Evolutionary conservation across 345 rosid genomes (phyloP), one percentile per base, ranked within the genome.

Genomic region (Anastatica hierochuntica): DNA sequence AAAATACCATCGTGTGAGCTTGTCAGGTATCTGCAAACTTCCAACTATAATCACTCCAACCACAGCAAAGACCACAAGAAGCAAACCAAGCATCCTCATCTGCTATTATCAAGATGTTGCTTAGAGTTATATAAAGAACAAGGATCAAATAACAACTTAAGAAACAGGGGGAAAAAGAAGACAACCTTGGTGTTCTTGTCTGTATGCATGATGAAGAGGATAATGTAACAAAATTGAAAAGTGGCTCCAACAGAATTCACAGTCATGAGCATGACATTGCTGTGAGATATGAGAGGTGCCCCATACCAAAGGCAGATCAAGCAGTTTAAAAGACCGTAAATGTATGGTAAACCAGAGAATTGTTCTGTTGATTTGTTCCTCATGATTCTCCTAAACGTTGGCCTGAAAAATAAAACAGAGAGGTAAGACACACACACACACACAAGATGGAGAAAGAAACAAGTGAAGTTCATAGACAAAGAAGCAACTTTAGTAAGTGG

Each of bases 241-340:
- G n/a, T n/a, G n/a, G n/a, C n/a, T n/a, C n/a, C n/a, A n/a, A n/a
- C n/a, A n/a, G n/a, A n/a, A n/a, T n/a, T n/a, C n/a, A n/a, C n/a
- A n/a, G n/a, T n/a, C n/a, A n/a, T n/a, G n/a, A 66, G 41, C 83
- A 70, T 58, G 38, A 50, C 3, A 63, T 83, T 90, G 70, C 77
- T 51, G 42, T 17, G 6, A 7, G 97, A 90, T 53, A 90, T 15
- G 20, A 78, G 38, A 41, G 97, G 95, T 8, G 76, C 70, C 27
- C 95, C 90, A 46, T 90, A 90, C 97, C 95, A 90, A 60, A 75
- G 46, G 59, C 77, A 76, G 62, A 90, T 76, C 79, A 85, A 76
- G 71, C 94, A 90, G 71, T 83, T 90, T 71, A 85, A 61, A 58
- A 90, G 79, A 8, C 90, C 74, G 68, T 85, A 90, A 55, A 85